Base-by-base conservation (phyloP, 345 rosid genomes). In the Sapria himalayana region DNA sequence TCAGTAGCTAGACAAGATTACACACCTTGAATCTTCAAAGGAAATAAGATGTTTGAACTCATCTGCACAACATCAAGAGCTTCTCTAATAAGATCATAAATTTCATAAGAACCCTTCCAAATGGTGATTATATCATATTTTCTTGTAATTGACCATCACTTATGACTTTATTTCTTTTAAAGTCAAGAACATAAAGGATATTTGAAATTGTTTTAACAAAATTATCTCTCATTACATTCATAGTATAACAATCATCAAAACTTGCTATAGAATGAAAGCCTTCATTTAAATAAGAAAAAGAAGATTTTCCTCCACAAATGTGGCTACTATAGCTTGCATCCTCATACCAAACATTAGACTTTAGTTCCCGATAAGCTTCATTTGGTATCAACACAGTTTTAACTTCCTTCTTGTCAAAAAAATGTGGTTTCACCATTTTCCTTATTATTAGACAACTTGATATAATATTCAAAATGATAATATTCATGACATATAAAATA, bases 241-340 rank as follows among this genome's bases (percentile, higher is more conserved):
- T n/a, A n/a, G n/a, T 38, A 17, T 22, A 38, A 17, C n/a, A 24
- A 43, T 43, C 33, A 27, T 23, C 18, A 43, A 24, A 24, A 12
- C 3, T 24, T 18, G 8, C 34, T 5, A 8, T 24, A 15, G 15
- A 21, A 43, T 25, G 18, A 2, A 15, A 43, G 10, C 29, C 22
- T 43, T 43, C 36, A 43, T 43, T 29, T 24, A 43, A 19, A 41
- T 10, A 41, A 41, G 32, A 22, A 24, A 24, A 41, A 12, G 0
- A 24, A 41, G 33, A 24, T 33, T 41, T 41, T n/a, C 31, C 11
- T 4, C 29, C 33, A 0, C 33, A 11, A 10, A 19, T 39, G 14
- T 22, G 45, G 29, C 24, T 23, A 23, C 16, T 20, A 12, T 19
- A 40, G 2, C 29, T 3, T 22, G 19, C 29, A 43, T 27, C 47